Percentiles rank a stretch among this genome's conserved stretches.
phyloP scores from a whole-genome alignment of 2,329 filamentous ascomycete species.

The Proliferodiscus dingleyae region DNA sequence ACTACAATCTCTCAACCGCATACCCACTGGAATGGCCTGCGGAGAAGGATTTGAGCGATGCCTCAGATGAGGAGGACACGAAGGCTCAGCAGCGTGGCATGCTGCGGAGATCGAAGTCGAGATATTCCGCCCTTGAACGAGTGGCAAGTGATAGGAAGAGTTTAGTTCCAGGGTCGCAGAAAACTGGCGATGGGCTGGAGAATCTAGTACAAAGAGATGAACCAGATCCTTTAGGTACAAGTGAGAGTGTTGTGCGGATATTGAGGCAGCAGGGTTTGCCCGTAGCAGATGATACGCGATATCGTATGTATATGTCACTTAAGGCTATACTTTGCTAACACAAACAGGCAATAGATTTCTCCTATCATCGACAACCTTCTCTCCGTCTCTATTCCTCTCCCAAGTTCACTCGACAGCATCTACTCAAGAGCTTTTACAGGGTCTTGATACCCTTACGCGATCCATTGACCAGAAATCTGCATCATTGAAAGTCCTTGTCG shows the following conservation, averaged over 20 bases:
- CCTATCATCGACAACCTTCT: conserved; percentile 92
- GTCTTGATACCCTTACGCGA: conserved; percentile 77
- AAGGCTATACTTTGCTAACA: conserved; percentile 15
- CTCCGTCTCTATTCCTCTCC: conserved; percentile 83
- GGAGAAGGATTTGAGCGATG: conserved; percentile 70
- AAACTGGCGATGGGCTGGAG: conserved; percentile 62
- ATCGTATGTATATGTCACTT: conserved; percentile 53
- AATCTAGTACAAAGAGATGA: conserved; percentile 88
- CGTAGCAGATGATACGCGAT: conserved; percentile 74
- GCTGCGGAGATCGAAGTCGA: conserved; percentile 61
- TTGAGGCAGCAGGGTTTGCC: conserved; percentile 72
- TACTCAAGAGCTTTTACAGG: conserved; percentile 72
- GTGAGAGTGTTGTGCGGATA: conserved; percentile 78
- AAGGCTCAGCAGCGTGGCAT: conserved; percentile 40
- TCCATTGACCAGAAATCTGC: conserved; percentile 98
- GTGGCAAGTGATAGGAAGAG: conserved; percentile 65
- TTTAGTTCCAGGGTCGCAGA: conserved; percentile 60
- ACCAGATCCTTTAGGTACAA: conserved; percentile 82
- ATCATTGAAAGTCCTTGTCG: conserved; percentile 90
- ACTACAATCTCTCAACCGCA: conserved; percentile 78
- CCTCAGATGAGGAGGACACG: conserved; percentile 50
- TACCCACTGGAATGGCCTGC: conserved; percentile 83
- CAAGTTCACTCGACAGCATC: conserved; percentile 85
- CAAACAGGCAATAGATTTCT: conserved; percentile 79
- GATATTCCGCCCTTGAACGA: conserved; percentile 80